Evolutionary conservation across 2,329 filamentous ascomycete genomes (phyloP).

Genomic region (Rutstroemia sydowiana): DNA sequence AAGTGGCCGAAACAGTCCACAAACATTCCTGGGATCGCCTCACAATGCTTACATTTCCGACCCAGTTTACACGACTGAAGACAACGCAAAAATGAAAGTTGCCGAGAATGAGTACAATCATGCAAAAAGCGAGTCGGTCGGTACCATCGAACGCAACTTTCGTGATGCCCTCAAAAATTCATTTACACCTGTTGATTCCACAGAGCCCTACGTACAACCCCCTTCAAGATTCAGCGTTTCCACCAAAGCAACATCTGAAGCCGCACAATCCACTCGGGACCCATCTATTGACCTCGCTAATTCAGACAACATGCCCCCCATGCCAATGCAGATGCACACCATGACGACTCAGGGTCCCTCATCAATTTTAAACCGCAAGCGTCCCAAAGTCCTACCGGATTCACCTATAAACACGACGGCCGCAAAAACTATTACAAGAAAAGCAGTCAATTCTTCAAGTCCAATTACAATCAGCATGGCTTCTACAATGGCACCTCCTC

Average conservation of each 20-base stretch:
- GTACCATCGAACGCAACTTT: slow-evolving; percentile 26
- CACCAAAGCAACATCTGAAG: slow-evolving; percentile 27
- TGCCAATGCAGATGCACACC: slow-evolving; percentile 1
- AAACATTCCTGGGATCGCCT: slow-evolving; percentile 1
- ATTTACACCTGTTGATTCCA: slow-evolving; percentile 8
- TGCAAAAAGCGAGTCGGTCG: slow-evolving; percentile 13
- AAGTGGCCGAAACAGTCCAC: slow-evolving; percentile 14
- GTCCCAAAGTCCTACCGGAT: slow-evolving; percentile 18
- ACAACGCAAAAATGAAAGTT: neutral
- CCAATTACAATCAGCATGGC: slow-evolving; percentile 28
- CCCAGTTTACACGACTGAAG: neutral
- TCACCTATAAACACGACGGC: slow-evolving; percentile 2
- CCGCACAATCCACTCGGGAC: slow-evolving; percentile 22
- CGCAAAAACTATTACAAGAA: slow-evolving; percentile 18
- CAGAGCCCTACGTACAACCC: slow-evolving; percentile 25
- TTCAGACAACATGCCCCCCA: slow-evolving; percentile 5
- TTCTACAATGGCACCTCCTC: slow-evolving; percentile 4
- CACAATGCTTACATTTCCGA: neutral
- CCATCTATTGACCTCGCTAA: slow-evolving; percentile 13
- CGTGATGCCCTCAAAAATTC: slow-evolving; percentile 20
- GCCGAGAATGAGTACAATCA: slow-evolving; percentile 1
- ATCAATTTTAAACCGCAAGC: slow-evolving; percentile 26
- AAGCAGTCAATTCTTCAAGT: slow-evolving; percentile 21
- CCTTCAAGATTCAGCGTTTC: slow-evolving; percentile 29
- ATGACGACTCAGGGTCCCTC: slow-evolving; percentile 11